These are phyloP conservation scores for Amoebophrya sp. DNA, from an alignment of 169 alveolate species.

Conservation along the genomic window DNA sequence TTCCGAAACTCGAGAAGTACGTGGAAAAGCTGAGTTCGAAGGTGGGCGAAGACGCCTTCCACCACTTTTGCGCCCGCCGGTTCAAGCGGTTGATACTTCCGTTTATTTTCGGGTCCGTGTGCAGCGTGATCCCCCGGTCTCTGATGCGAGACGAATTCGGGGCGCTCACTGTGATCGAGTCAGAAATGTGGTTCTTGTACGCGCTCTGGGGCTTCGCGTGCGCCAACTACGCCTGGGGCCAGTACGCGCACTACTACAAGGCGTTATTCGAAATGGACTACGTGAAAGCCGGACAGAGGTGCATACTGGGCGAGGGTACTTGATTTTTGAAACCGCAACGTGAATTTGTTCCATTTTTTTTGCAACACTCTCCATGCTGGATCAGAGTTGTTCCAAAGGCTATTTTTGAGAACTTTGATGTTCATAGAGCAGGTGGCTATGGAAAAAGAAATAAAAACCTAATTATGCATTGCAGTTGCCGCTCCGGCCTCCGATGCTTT, in stretches of 20 bases:
- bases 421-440: too few relatives aligned
- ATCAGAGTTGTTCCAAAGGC: too few relatives aligned
- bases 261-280: neutral
- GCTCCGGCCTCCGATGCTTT: too few relatives aligned
- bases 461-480: too few relatives aligned
- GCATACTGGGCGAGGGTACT: too few relatives aligned
- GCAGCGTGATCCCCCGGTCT: neutral
- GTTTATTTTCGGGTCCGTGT: neutral
- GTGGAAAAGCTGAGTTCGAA: neutral
- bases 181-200: neutral
- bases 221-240: neutral
- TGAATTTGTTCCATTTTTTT: too few relatives aligned
- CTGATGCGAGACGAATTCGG: neutral
- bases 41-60: neutral
- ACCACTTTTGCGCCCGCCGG: neutral
- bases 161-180: neutral
- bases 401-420: too few relatives aligned
- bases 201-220: constrained; percentile 18
- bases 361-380: too few relatives aligned
- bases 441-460: too few relatives aligned
- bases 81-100: neutral
- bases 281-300: too few relatives aligned
- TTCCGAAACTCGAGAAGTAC: neutral
- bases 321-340: too few relatives aligned
- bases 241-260: neutral